Evolutionary conservation across 176 grass and related monocot genomes (phyloP).

Genomic region (Chloris gayana): DNA sequence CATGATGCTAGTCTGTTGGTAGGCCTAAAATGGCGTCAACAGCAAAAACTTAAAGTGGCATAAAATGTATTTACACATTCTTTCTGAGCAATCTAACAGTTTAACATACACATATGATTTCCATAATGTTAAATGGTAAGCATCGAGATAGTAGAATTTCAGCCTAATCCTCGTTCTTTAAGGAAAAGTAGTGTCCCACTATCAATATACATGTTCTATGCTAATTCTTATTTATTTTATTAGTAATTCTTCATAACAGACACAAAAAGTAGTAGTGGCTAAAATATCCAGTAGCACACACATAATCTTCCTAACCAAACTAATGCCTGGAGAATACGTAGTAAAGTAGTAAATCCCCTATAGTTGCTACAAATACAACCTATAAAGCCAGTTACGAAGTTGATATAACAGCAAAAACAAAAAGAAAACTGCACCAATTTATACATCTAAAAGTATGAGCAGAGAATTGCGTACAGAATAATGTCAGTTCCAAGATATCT

Average conservation of each 20-base stretch:
- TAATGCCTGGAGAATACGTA: background rate
- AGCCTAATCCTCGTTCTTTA: constrained; percentile 10
- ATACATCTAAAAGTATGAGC: constrained; percentile 28
- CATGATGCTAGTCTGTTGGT: constrained; percentile 1
- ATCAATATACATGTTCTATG: no score
- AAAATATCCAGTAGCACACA: background rate
- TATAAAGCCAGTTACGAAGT: constrained; percentile 29
- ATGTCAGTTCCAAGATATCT: constrained; percentile 70
- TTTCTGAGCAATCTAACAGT: constrained; percentile 5
- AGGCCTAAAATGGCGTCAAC: no score
- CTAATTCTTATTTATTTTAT: no score
- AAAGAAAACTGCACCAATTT: constrained; percentile 25
- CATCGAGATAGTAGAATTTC: background rate
- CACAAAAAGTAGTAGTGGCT: background rate
- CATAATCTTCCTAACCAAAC: constrained; percentile 4
- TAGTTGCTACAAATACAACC: constrained; percentile 1
- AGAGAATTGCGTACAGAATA: constrained; percentile 63
- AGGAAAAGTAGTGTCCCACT: constrained; percentile 1
- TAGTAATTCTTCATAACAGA: no score
- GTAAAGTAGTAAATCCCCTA: constrained; percentile 8
- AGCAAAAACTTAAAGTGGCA: constrained; percentile 16
- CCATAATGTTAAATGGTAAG: background rate
- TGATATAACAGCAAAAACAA: background rate
- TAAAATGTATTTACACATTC: background rate
- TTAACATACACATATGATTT: background rate